These are phyloP conservation scores for Melanomma pulvis-pyrius DNA, from an alignment of 495 filamentous ascomycete species.

Conservation along the genomic window DNA sequence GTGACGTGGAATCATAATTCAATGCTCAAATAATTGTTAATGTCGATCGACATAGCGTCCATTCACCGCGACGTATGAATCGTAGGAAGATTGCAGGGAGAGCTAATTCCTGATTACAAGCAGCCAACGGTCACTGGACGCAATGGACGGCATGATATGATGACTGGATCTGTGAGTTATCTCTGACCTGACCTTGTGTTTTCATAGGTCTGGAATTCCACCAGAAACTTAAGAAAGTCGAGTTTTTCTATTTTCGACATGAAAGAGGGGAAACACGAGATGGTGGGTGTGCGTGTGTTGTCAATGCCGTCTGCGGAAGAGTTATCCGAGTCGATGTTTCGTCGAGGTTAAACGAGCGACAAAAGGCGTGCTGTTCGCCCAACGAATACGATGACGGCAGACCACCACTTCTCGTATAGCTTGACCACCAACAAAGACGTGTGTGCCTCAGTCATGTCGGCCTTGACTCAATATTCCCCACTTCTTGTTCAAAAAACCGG, in stretches of 20 bases:
- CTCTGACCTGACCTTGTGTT: too few relatives aligned
- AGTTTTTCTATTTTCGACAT: background rate
- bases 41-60: too few relatives aligned
- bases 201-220: background rate
- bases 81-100: too few relatives aligned
- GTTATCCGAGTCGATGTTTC: background rate
- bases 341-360: background rate
- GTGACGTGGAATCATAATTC: too few relatives aligned
- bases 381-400: background rate
- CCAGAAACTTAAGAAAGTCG: background rate
- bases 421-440: background rate
- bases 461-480: background rate
- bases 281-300: background rate
- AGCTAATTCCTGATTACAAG: too few relatives aligned
- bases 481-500: background rate
- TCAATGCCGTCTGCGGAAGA: background rate
- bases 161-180: too few relatives aligned
- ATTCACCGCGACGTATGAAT: too few relatives aligned
- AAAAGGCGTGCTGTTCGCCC: background rate
- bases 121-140: too few relatives aligned
- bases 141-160: too few relatives aligned
- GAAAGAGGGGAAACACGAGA: background rate
- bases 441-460: background rate
- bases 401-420: background rate
- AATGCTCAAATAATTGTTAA: too few relatives aligned